Evolutionary conservation across 345 rosid species (phyloP), one percentile per base, ranked within the genome.

Genomic region (Eucalyptus erythrocorys): DNA sequence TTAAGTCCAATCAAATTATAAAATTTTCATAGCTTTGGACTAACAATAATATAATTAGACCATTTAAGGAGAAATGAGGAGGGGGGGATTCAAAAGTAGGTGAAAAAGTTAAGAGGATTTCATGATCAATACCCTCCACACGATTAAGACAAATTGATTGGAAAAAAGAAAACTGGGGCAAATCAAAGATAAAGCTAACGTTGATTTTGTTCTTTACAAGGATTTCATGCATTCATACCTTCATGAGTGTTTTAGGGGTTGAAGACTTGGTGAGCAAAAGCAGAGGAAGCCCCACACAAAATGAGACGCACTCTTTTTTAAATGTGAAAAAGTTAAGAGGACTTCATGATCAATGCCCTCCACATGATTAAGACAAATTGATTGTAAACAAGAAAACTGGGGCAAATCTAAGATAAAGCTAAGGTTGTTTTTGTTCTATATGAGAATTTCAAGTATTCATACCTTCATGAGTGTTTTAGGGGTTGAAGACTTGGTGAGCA

Each of bases 301-400:
- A 61, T n/a, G n/a, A 61, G 71, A 6, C 3, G 19, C 37, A 30
- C 37, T 61, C 15, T 37, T 61, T 61, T 61, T 0, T 4, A 7
- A 30, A 61, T 61, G 17, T 6, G 17, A 61, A 61, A 49, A 48
- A 0, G 16, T 0, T 48, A 13, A 48, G 50, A 49, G 50, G 50
- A 14, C 17, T 49, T 49, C 50, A 49, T 49, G 51, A 49, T 49
- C 6, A 49, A 49, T 49, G 51, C 3, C 51, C 0, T 49, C 51
- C 17, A 14, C 51, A 49, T 14, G 51, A 49, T 49, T 49, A 49
- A 49, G 51, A 49, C 17, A 49, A 49, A 14, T 49, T 49, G 17
- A 49, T 5, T 49, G 6, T 17, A 49, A 49, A 49, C 5, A 14
- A 49, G 0, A 5, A 48, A 49, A 14, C 6, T 14, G 0, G 19